A percentile compares a stretch with the other conserved stretches of the same genome.
Conservation (phyloP, 768 basidiomycete genomes). For the Psilocybe subaeruginosa region DNA sequence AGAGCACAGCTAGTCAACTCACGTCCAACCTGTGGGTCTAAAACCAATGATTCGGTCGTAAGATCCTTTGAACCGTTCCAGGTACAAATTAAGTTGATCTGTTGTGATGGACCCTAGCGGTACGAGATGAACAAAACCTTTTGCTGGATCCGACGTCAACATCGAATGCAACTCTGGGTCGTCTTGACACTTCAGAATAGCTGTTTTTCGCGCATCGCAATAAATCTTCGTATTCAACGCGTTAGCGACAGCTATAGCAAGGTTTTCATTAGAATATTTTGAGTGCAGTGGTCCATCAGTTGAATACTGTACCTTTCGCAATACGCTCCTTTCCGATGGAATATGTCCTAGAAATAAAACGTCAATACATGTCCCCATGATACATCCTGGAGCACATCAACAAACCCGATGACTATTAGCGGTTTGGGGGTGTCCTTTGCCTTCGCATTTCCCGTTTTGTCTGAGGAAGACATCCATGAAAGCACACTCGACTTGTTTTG, state of each 20-base stretch:
- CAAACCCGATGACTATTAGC: slow-evolving; percentile 76
- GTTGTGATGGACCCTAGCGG: slow-evolving; percentile 76
- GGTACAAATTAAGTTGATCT: slow-evolving; percentile 78
- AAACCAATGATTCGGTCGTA: slow-evolving; percentile 82
- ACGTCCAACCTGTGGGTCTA: slow-evolving; percentile 97
- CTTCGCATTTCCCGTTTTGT: slow-evolving; percentile 42
- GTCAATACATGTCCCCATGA: neutral
- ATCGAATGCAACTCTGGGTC: slow-evolving; percentile 83
- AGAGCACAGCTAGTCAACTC: slow-evolving; percentile 33
- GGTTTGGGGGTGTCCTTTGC: slow-evolving; percentile 34
- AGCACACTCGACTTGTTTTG: slow-evolving; percentile 44
- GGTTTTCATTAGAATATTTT: slow-evolving; percentile 1
- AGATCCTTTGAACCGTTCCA: slow-evolving; percentile 70
- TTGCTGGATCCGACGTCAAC: slow-evolving; percentile 74
- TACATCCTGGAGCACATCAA: neutral
- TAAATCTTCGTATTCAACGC: slow-evolving; percentile 84
- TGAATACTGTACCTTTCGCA: slow-evolving; percentile 78
- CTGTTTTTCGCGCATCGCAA: slow-evolving; percentile 84
- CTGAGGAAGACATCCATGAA: slow-evolving; percentile 46
- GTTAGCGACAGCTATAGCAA: slow-evolving; percentile 72
- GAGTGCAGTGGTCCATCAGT: neutral
- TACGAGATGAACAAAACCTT: slow-evolving; percentile 84
- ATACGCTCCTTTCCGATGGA: slow-evolving; percentile 98
- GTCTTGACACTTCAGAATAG: slow-evolving; percentile 80
- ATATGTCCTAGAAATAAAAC: slow-evolving; percentile 68